These are phyloP conservation scores for Tuber magnatum DNA, from an alignment of 495 filamentous ascomycete genomes.

Conservation along the genomic window DNA sequence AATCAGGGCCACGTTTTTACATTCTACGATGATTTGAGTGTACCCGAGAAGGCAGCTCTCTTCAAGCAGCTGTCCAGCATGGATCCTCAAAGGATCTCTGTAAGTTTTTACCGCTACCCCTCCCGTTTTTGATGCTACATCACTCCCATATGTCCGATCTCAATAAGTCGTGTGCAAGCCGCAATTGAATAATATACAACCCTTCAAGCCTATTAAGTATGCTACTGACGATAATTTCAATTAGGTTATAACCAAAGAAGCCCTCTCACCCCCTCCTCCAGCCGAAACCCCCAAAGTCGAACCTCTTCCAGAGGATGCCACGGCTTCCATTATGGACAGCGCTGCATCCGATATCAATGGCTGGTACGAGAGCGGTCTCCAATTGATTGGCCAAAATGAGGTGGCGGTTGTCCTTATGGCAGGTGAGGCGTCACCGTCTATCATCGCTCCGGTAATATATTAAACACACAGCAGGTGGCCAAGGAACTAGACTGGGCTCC, in stretches of 20 bases:
- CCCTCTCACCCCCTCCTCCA: constrained; percentile 61
- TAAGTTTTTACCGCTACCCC: constrained; percentile 11
- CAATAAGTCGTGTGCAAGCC: not conserved
- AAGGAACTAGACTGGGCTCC: constrained; percentile 90
- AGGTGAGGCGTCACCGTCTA: constrained; percentile 21
- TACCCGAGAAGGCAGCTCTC: constrained; percentile 65
- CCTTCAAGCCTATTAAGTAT: not conserved
- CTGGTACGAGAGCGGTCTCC: constrained; percentile 81
- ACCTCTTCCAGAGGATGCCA: constrained; percentile 81
- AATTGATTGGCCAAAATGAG: constrained; percentile 77
- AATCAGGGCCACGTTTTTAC: constrained; percentile 85
- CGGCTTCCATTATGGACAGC: constrained; percentile 87
- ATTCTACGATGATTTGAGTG: constrained; percentile 73
- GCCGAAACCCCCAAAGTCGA: constrained; percentile 57
- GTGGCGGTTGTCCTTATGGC: constrained; percentile 93
- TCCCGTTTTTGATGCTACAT: not conserved
- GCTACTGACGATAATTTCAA: constrained; percentile 40
- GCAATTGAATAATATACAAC: not conserved
- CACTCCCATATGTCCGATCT: not conserved
- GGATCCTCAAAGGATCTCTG: constrained; percentile 53
- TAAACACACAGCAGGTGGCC: constrained; percentile 58
- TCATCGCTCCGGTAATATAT: not conserved
- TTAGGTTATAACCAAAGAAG: constrained; percentile 73
- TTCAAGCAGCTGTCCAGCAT: constrained; percentile 74
- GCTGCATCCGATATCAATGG: constrained; percentile 65